Evolutionary conservation across 108 stramenopile genomes (phyloP), one percentile per base, ranked within the genome.

Genomic region (Bacterosira constricta): DNA sequence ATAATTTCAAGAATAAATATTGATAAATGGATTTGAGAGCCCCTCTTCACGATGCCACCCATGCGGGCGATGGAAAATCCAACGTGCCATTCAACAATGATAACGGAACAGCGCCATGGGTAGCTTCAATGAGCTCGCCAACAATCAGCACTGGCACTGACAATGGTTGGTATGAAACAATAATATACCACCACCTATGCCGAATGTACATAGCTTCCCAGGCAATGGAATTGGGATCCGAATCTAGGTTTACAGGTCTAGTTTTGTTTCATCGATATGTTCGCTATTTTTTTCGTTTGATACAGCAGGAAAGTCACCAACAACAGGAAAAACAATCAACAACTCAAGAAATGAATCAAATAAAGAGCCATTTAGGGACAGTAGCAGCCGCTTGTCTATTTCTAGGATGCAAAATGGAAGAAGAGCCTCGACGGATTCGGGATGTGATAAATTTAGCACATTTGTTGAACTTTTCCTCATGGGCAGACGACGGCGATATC

Each of bases 351-450:
- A 51, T 63, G 76, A 63, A 66, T 56, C 78, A 73, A 53, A 66
- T 79, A 15, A 59, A 45, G 41, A 26, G 36, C 6, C 70, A 81
- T 51, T 34, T 81, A 4, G 80, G 80, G 21, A 54, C 44, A 63
- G 84, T 90, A 13, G 85, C 85, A 49, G 84, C 81, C 12, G 81
- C 84, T 7, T 91, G 90, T 64, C 60, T 91, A 2, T 84, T 90
- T 20, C 71, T 94, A 26, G 90, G 87, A 4, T 85, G 83, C 71
- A 94, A 94, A 70, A 64, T 77, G 26, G 85, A 86, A 59, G 92
- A 94, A 70, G 88, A 94, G 62, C 81, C 82, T 12, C 68, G 92
- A 18, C 73, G 92, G 53, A 83, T 94, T 12, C 87, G 92, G 2
- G 92, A 94, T 82, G 73, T 91, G 20, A 87, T 94, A 53, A 93